Evolutionary conservation across 345 rosid species (phyloP).

Genomic region (Cardamine resedifolia): DNA sequence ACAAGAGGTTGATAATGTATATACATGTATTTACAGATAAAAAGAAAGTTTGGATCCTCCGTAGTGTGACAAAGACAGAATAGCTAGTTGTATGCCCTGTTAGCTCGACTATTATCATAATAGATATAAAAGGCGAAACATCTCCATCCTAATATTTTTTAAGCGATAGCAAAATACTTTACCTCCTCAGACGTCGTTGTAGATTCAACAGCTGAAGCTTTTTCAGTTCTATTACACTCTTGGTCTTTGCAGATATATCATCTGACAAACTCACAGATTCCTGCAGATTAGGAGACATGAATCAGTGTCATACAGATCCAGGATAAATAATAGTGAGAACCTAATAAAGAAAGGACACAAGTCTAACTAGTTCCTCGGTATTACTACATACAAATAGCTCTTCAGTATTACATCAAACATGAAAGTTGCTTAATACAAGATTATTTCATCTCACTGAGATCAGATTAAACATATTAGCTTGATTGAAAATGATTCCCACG

Average conservation of each 20-base stretch:
- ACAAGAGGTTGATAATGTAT: not conserved
- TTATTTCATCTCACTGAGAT: slow-evolving; percentile 6
- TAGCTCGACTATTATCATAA: not conserved
- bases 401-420: slow-evolving; percentile 2
- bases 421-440: not conserved
- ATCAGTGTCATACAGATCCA: not conserved
- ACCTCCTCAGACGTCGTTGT: slow-evolving; percentile 82
- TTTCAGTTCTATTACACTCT: slow-evolving; percentile 89
- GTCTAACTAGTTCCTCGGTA: not conserved
- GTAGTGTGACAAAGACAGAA: not conserved
- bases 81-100: not conserved
- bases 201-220: slow-evolving; percentile 80
- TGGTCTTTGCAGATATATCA: slow-evolving; percentile 84
- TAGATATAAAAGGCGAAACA: not conserved
- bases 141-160: not conserved
- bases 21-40: not conserved
- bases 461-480: not conserved
- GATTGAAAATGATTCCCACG: not conserved
- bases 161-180: slow-evolving; percentile 24
- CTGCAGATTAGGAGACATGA: slow-evolving; percentile 39
- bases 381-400: not conserved
- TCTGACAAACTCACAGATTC: slow-evolving; percentile 78
- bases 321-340: not conserved
- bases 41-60: not conserved
- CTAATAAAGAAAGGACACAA: not conserved